Evolutionary conservation across 495 filamentous ascomycete species (phyloP), one percentile per base, ranked within the genome.

Genomic region (Penicillium silybi): DNA sequence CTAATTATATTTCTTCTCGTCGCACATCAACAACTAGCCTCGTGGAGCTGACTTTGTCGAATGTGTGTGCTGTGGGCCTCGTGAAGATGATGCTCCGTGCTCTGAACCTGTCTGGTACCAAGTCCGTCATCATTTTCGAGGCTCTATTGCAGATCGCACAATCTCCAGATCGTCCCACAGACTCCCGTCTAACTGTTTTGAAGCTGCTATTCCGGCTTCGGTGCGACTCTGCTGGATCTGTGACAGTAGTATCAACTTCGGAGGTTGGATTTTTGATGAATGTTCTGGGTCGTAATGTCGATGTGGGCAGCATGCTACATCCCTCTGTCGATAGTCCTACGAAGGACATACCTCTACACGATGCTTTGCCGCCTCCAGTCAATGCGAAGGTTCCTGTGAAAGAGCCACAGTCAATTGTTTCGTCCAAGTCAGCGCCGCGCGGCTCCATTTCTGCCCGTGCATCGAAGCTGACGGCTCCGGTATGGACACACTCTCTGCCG

Each of bases 151-250:
- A 59, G 7, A 71, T 77, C 19, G 71, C 69, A 46, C 63, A 72
- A 47, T 72, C 72, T 20, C 45, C 61, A 7, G 66, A 70, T 27
- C 65, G 73, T 15, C 64, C 73, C 35, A 72, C 78, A 8, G 86
- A 89, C 67, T 83, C 89, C 41, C 86, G 90, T 10, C 71, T 97
- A 20, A 86, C 84, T 9, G 86, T 86, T 4, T 81, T 96, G 73
- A 95, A 90, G 59, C 69, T 96, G 40, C 74, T 97, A 6, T 91
- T 93, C 61, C 83, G 92, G 18, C 71, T 97, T 17, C 80, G 92
- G 44, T 88, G 89, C 23, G 88, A 96, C 63, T 87, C 83, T 26
- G 80, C 84, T 15, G 78, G 89, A 41, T 79, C 81, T 29, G 77
- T 97, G 4, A 85, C 84, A 38, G 69, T 96, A 23, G 77, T 82